These are phyloP conservation scores for Rubroboletus satanas DNA, from an alignment of 768 basidiomycete genomes.

Conservation along the genomic window DNA sequence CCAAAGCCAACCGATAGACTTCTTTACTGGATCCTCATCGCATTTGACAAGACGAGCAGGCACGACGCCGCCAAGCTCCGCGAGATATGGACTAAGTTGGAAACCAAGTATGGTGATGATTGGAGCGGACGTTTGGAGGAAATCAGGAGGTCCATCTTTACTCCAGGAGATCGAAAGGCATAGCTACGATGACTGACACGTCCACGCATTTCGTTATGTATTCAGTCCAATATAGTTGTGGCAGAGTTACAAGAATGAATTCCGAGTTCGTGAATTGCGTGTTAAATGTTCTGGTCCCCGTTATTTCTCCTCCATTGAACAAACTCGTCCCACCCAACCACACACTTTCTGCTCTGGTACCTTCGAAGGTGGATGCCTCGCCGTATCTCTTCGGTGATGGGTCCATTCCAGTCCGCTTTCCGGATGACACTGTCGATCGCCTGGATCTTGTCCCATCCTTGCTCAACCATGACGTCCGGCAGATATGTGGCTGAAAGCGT, in stretches of 20 bases:
- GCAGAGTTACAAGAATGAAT: conserved; percentile 10
- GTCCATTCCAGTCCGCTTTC: conserved; percentile 88
- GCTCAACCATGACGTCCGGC: conserved; percentile 87
- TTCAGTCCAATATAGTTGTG: conserved; percentile 5
- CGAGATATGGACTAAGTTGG: conserved; percentile 53
- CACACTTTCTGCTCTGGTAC: conserved; percentile 74
- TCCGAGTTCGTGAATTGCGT: not conserved
- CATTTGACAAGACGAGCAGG: conserved; percentile 59
- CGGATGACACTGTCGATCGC: conserved; percentile 87
- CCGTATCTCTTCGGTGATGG: conserved; percentile 77
- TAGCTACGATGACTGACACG: not conserved
- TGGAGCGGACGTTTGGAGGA: conserved; percentile 43
- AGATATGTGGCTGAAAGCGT: conserved; percentile 85
- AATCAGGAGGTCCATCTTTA: conserved; percentile 42
- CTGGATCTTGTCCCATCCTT: conserved; percentile 91
- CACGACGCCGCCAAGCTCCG: conserved; percentile 49
- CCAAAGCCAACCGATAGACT: conserved; percentile 42
- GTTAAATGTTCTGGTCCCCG: conserved; percentile 35
- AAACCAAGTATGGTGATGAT: conserved; percentile 46
- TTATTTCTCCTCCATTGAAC: conserved; percentile 63
- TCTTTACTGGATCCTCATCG: conserved; percentile 65
- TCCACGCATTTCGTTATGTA: not conserved
- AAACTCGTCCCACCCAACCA: conserved; percentile 74
- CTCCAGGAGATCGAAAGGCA: not conserved
- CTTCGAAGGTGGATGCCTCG: conserved; percentile 71